Conservation (phyloP, 2,329 filamentous ascomycete genomes). For the Ophidiomyces ophidiicola region DNA sequence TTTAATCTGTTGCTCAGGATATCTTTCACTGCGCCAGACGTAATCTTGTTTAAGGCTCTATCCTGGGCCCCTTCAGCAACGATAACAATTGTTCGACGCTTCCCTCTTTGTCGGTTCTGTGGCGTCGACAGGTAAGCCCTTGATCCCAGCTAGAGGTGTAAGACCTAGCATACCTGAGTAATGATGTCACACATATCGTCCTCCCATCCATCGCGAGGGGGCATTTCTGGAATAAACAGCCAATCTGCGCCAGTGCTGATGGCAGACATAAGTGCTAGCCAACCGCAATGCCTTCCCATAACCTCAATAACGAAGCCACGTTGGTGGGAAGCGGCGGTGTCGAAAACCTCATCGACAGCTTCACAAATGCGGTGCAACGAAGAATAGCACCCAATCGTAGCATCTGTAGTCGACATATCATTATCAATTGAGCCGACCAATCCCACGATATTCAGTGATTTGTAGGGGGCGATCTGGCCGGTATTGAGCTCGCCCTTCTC, state of each 20-base stretch:
- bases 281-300: conserved; percentile 96
- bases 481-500: conserved; percentile 55
- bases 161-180: conserved; percentile 50
- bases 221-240: conserved; percentile 92
- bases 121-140: conserved; percentile 21
- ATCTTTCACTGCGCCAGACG: conserved; percentile 67
- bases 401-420: conserved; percentile 91
- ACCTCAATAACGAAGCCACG: conserved; percentile 96
- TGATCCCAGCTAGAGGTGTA: too few species aligned
- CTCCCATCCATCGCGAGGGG: conserved; percentile 75
- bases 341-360: conserved; percentile 82
- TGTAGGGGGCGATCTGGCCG: conserved; percentile 63
- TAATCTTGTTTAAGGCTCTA: conserved; percentile 69
- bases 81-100: conserved; percentile 96
- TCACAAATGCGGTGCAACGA: conserved; percentile 87
- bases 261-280: conserved; percentile 91
- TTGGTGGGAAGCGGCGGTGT: conserved; percentile 92
- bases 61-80: conserved; percentile 92
- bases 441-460: conserved; percentile 87
- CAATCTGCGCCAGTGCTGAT: conserved; percentile 93
- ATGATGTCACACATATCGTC: conserved; percentile 75
- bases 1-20: conserved; percentile 70
- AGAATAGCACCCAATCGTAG: conserved; percentile 93
- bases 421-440: conserved; percentile 97
- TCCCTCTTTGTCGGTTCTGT: conserved; percentile 75